These are phyloP conservation scores for Pythium sukuiense DNA, from an alignment of 352 stramenopile genomes.

Conservation along the genomic window DNA sequence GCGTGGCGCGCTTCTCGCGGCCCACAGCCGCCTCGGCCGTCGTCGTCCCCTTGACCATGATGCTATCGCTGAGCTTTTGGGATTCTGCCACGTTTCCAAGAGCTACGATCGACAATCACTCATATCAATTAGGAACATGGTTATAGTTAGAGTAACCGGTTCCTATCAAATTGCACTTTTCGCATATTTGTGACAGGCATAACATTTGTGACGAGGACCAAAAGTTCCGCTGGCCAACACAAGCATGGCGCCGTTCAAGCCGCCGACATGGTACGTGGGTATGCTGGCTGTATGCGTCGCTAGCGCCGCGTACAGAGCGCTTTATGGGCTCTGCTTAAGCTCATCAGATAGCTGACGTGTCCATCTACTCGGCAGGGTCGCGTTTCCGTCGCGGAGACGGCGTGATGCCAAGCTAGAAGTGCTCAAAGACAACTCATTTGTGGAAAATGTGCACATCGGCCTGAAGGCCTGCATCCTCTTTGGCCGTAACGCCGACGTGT, in stretches of 20 bases:
- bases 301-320: not conserved
- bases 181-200: not conserved
- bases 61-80: conserved; percentile 1
- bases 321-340: not conserved
- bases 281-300: not conserved
- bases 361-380: conserved; percentile 36
- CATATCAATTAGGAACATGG: conserved; percentile 4
- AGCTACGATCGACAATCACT: not conserved
- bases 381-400: conserved; percentile 42
- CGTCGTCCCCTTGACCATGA: conserved; percentile 21
- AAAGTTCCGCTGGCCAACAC: not conserved
- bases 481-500: conserved; percentile 74
- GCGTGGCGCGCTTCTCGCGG: conserved; percentile 54
- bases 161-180: not conserved
- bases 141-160: not conserved
- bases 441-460: conserved; percentile 52
- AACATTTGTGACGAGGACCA: not conserved
- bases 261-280: conserved; percentile 30
- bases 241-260: conserved; percentile 32
- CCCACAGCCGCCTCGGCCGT: conserved; percentile 3
- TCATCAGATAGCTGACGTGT: conserved; percentile 2
- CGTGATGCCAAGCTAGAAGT: conserved; percentile 52
- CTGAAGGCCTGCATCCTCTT: conserved; percentile 63
- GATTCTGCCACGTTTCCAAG: conserved; percentile 20
- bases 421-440: conserved; percentile 41